Percentiles rank a stretch among this genome's conserved stretches.
Evolutionary conservation across 176 grass and related monocot genomes (phyloP).

Genomic region (Bothriochloa decipiens): DNA sequence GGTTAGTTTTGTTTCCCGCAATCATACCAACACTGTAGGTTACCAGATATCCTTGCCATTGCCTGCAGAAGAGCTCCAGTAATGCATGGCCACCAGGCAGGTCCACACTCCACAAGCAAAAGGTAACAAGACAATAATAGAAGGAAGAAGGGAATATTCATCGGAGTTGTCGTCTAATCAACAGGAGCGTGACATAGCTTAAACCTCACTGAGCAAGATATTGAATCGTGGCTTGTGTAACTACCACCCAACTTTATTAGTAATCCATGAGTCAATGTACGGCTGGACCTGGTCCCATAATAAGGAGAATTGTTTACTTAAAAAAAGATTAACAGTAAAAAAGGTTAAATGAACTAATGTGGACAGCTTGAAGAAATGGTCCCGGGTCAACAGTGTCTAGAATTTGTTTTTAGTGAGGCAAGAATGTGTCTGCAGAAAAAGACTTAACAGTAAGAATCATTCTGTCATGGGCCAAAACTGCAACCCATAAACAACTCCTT

Average conservation of each 20-base stretch:
- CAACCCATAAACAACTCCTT: constrained; percentile 31
- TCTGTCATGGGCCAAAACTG: constrained; percentile 38
- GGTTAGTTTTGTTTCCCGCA: constrained; percentile 42
- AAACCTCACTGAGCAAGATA: constrained; percentile 28
- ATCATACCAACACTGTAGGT: constrained; percentile 50
- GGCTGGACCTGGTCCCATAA: constrained; percentile 3
- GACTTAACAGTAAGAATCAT: constrained; percentile 9
- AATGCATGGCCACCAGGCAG: constrained; percentile 39
- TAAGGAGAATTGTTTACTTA: constrained; percentile 19
- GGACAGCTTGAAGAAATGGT: constrained; percentile 27
- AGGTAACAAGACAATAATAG: constrained; percentile 58
- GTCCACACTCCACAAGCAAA: constrained; percentile 52
- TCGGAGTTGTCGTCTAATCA: constrained; percentile 48
- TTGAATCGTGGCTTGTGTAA: constrained; percentile 28
- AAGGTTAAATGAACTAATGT: constrained; percentile 6
- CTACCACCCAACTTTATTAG: constrained; percentile 10
- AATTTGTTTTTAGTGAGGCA: constrained; percentile 31
- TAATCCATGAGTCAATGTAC: constrained; percentile 13
- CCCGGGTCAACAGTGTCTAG: constrained; percentile 34
- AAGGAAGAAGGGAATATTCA: constrained; percentile 57
- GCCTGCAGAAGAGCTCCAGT: constrained; percentile 44
- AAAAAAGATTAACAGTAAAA: constrained; percentile 5
- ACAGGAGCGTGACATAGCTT: constrained; percentile 31
- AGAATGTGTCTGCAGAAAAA: constrained; percentile 29
- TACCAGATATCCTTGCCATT: constrained; percentile 39